Conservation (phyloP, 2,329 filamentous ascomycete species). For the Aureobasidium sp. region DNA sequence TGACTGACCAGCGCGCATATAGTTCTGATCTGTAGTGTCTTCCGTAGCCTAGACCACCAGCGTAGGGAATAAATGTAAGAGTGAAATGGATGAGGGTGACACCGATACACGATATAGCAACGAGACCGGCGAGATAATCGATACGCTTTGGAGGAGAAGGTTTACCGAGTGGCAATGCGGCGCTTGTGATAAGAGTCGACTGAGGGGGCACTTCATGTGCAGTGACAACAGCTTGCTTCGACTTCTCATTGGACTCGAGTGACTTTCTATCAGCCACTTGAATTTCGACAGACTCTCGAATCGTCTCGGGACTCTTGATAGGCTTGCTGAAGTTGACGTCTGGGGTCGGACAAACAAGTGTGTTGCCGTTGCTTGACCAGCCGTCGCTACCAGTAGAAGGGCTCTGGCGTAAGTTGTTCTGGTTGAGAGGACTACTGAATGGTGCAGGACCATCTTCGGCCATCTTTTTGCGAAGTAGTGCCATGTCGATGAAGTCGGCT, state of each 20-base stretch:
- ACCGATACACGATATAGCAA: slow-evolving; percentile 38
- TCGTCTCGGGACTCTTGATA: background rate
- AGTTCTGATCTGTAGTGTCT: slow-evolving; percentile 35
- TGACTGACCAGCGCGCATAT: slow-evolving; percentile 36
- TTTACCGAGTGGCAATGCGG: background rate
- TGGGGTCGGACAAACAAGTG: background rate
- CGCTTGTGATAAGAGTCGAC: background rate
- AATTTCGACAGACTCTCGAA: background rate
- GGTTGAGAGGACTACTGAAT: background rate
- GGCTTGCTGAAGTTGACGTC: background rate
- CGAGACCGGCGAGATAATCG: slow-evolving; percentile 43
- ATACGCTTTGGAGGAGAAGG: slow-evolving; percentile 27
- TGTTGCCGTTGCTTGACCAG: slow-evolving; percentile 1
- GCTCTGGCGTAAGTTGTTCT: background rate
- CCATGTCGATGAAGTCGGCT: background rate
- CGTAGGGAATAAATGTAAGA: slow-evolving; percentile 38
- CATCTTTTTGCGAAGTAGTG: background rate
- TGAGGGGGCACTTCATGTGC: background rate
- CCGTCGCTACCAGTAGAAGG: background rate
- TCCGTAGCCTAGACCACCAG: slow-evolving; percentile 30
- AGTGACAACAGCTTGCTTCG: background rate
- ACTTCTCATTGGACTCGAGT: background rate
- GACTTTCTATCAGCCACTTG: background rate
- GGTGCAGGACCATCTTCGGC: background rate
- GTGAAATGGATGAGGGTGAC: slow-evolving; percentile 42